These are phyloP conservation scores for Mucor racemosus DNA, from an alignment of 371 early-diverging fungal species.

Conservation along the genomic window DNA sequence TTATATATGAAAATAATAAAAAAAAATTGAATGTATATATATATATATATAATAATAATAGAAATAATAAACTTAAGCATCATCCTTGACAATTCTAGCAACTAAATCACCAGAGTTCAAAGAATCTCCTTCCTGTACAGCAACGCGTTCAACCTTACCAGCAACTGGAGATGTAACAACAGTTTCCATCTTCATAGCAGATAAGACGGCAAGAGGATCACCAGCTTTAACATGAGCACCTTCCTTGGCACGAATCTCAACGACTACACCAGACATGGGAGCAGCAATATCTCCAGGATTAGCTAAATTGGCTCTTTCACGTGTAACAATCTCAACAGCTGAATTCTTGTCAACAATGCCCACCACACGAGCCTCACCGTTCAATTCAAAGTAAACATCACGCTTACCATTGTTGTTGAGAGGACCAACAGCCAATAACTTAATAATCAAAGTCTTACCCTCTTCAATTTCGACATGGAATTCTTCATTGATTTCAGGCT, in stretches of 20 bases:
- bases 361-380: conserved; percentile 91
- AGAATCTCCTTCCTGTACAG: conserved; percentile 74
- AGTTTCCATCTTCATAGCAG: conserved; percentile 98
- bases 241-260: conserved; percentile 82
- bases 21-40: neutral
- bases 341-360: conserved; percentile 67
- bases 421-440: conserved; percentile 85
- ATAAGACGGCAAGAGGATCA: conserved; percentile 86
- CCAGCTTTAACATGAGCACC: conserved; percentile 85
- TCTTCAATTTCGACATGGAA: conserved; percentile 82
- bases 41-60: neutral
- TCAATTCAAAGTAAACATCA: conserved; percentile 93
- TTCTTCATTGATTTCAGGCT: conserved; percentile 86
- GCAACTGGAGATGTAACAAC: conserved; percentile 84
- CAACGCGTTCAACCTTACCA: conserved; percentile 76
- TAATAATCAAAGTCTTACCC: conserved; percentile 89
- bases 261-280: conserved; percentile 92
- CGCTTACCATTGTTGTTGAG: conserved; percentile 77
- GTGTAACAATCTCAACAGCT: conserved; percentile 66
- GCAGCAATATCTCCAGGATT: conserved; percentile 85
- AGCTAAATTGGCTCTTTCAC: conserved; percentile 77
- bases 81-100: conserved; percentile 60
- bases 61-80: conserved; percentile 3
- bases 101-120: conserved; percentile 83
- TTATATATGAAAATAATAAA: neutral